Conservation (phyloP, 169 alveolate species). For the Theileria parva region DNA sequence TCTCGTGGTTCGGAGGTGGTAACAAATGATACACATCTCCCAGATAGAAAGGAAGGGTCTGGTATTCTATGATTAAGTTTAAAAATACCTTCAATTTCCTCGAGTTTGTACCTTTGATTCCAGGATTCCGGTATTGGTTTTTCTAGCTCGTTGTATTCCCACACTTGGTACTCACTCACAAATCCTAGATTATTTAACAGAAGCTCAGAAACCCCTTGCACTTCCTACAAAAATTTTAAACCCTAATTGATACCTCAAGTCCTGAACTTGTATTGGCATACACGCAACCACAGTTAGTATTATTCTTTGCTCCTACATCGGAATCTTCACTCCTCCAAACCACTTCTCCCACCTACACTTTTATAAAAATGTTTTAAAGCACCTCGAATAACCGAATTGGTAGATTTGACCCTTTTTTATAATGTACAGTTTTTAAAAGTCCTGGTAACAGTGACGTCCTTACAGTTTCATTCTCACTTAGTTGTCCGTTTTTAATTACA, state of each 20-base stretch:
- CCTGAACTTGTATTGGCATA: slow-evolving; percentile 73
- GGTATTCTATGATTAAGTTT: background rate
- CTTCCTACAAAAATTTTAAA: slow-evolving; percentile 35
- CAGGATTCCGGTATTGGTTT: slow-evolving; percentile 64
- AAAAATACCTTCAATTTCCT: slow-evolving; percentile 60
- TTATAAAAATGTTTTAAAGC: background rate
- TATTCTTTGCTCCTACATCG: slow-evolving; percentile 55
- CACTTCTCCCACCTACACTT: slow-evolving; percentile 56
- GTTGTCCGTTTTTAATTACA: slow-evolving; percentile 88
- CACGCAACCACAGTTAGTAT: slow-evolving; percentile 61
- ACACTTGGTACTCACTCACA: slow-evolving; percentile 76
- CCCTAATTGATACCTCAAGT: slow-evolving; percentile 62
- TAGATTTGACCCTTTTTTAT: slow-evolving; percentile 83
- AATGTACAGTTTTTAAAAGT: slow-evolving; percentile 84
- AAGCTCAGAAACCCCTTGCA: slow-evolving; percentile 87
- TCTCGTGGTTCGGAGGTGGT: slow-evolving; percentile 23
- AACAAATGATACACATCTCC: slow-evolving; percentile 75
- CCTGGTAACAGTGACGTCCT: slow-evolving; percentile 94
- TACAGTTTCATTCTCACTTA: slow-evolving; percentile 88
- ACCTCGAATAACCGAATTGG: slow-evolving; percentile 92
- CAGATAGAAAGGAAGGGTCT: slow-evolving; percentile 80
- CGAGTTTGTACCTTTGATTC: slow-evolving; percentile 46
- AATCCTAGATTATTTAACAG: slow-evolving; percentile 74
- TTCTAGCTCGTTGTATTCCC: slow-evolving; percentile 70
- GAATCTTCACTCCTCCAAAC: slow-evolving; percentile 31